Evolutionary conservation across 371 early-diverging fungal species (phyloP), one percentile per base, ranked within the genome.

Genomic region (Funneliformis caledonium): DNA sequence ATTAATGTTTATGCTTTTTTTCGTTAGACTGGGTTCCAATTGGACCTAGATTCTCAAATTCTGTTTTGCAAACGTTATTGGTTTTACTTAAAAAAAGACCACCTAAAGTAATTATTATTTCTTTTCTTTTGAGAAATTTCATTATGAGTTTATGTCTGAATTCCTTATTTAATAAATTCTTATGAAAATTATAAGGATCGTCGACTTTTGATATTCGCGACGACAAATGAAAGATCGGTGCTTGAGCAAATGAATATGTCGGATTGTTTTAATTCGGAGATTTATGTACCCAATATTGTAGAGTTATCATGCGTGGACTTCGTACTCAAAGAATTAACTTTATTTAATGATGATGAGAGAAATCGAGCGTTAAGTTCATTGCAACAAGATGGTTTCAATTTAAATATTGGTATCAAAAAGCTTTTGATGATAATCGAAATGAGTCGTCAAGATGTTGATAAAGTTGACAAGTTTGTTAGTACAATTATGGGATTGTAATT

Each of bases 31-130:
- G 96, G 92, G 99, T 99, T 0, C 92, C 95, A 4, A 98, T 99
- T 83, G 99, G 99, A 4, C 98, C 99, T 26, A 92, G 99, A 37
- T 99, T 99, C 87, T 97, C 98, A 43, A 99, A 99, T 87, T 84
- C 90, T 2, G 94, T 99, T 3, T 88, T 99, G 19, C 99, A 99
- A 86, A 97, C 99, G 0, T 88, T 99, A 42, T 86, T 96, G 60
- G 97, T 97, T 0, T 84, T 98, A 72, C 83, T 98, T 50, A 96
- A 96, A 86, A 97, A 95, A 85, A 89, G 91, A 78, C 99, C 99
- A 43, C 97, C 97, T 68, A 94, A 95, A 86, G 91, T 88, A 83
- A 81, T 72, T 52, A n/a, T 26, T 26, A 26, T 26, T 26, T 26
- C 22, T 45, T 43, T 52, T 52, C 5, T 2, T 52, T 67, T 67